Base-by-base conservation (phyloP, 1,139 yeast species). In the Yarrowia galli region DNA sequence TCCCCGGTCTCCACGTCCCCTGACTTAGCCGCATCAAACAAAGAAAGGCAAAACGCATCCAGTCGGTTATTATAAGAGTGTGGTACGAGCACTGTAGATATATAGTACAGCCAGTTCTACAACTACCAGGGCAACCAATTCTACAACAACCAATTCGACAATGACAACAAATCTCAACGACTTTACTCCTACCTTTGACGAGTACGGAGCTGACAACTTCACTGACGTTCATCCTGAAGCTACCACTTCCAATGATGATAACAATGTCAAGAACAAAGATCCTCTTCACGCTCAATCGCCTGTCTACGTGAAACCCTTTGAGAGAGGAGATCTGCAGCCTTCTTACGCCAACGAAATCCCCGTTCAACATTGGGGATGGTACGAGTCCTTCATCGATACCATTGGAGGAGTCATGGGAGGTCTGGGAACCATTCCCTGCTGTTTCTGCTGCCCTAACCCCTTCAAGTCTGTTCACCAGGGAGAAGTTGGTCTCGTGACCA, bases 401-500 rank as follows among this genome's bases (percentile, higher is more conserved):
- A 70, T 83, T 67, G 92, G 92, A 38, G 70, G 69, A 12, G 68
- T 79, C 58, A 81, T 85, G 73, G 92, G 92, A 51, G 74, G 77
- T 10, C 77, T 84, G 67, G 92, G 92, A 70, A 70, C 81, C 65
- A 79, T 86, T 53, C 89, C 89, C 69, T 84, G 89, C 73, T 87
- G 85, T 73, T 74, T 83, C 68, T 87, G 90, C 75, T 81, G 80
- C 71, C 77, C 83, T 38, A 87, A 87, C 73, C 92, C 92, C 12
- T 88, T 85, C 79, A 80, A 83, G 74, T 80, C 82, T 60, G 90
- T 89, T 53, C 78, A 83, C 54, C 91, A 88, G 77, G 93, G 93
- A 75, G 82, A 85, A 70, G 92, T 89, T 68, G 93, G 92, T 18
- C 80, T 89, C 69, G 83, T 89, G 60, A 89, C 89, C 68, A 83